Percentiles rank a stretch among this genome's conserved stretches.
Evolutionary conservation across 768 basidiomycete species (phyloP).

Genomic region (Amanita pseudoporphyria): DNA sequence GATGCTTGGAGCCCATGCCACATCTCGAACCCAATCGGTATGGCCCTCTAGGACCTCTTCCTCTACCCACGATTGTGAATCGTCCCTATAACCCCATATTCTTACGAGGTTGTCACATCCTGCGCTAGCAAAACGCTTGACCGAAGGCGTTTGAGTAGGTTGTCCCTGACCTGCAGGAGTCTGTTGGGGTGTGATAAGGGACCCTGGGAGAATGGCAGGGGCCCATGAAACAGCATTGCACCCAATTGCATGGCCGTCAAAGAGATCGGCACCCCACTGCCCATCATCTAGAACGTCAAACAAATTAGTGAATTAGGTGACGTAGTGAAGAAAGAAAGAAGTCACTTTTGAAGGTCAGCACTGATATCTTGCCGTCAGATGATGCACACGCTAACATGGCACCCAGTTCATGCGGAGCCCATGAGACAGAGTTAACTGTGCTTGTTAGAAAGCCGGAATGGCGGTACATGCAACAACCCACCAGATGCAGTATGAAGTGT

Average conservation of each 20-base stretch:
- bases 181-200: constrained; percentile 61
- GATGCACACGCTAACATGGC: constrained; percentile 96
- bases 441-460: background rate
- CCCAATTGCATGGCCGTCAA: constrained; percentile 92
- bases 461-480: constrained; percentile 24
- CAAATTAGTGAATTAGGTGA: background rate
- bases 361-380: constrained; percentile 94
- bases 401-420: constrained; percentile 98
- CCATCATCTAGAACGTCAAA: constrained; percentile 65
- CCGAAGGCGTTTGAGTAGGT: constrained; percentile 37
- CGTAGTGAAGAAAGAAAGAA: constrained; percentile 12
- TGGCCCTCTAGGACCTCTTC: constrained; percentile 90
- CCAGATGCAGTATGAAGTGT: constrained; percentile 90
- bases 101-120: constrained; percentile 95
- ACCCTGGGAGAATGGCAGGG: constrained; percentile 80
- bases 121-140: constrained; percentile 90
- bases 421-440: constrained; percentile 91
- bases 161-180: constrained; percentile 37
- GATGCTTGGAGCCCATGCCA: constrained; percentile 98
- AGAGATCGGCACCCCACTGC: constrained; percentile 91
- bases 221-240: constrained; percentile 99
- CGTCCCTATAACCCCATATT: constrained; percentile 88
- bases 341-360: constrained; percentile 95
- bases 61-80: constrained; percentile 81
- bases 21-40: constrained; percentile 96